These are phyloP conservation scores for Lentinula boryana DNA, from an alignment of 768 basidiomycete genomes.

Conservation along the genomic window DNA sequence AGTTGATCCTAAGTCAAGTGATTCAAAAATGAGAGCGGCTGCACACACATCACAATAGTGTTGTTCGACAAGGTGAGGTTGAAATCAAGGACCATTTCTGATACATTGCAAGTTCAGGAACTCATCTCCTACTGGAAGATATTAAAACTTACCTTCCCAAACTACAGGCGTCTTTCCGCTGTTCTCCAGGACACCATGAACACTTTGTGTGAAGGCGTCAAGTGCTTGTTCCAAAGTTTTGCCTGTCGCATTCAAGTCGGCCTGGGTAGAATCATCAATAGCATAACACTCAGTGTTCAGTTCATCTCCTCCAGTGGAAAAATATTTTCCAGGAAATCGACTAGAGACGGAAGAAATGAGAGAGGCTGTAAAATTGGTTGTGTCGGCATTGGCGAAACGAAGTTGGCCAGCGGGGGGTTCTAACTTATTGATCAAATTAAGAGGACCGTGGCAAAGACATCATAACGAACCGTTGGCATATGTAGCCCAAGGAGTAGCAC, in stretches of 20 bases:
- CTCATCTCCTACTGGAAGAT: neutral
- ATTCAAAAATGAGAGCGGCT: neutral
- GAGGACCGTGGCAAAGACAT: neutral
- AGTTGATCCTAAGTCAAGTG: neutral
- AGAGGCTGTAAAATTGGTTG: constrained; percentile 50
- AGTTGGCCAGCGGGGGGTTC: constrained; percentile 85
- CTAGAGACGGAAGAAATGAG: constrained; percentile 49
- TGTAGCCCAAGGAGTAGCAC: constrained; percentile 48
- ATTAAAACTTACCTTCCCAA: constrained; percentile 55
- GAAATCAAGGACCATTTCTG: constrained; percentile 63
- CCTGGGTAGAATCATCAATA: constrained; percentile 54
- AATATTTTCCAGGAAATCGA: constrained; percentile 50
- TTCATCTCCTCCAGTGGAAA: constrained; percentile 83
- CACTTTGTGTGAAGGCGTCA: constrained; percentile 50
- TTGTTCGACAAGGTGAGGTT: constrained; percentile 41
- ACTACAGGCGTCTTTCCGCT: constrained; percentile 74
- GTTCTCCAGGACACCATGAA: constrained; percentile 47
- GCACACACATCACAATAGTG: constrained; percentile 50
- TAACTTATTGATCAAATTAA: neutral
- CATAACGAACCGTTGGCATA: constrained; percentile 38
- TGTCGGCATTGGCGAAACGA: constrained; percentile 57
- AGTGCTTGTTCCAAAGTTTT: constrained; percentile 62
- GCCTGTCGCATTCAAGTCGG: constrained; percentile 40
- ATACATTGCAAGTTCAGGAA: neutral
- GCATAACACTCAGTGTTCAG: constrained; percentile 64